Percentiles rank a stretch among this genome's conserved stretches.
phyloP scores from a whole-genome alignment of 2,329 filamentous ascomycete species.

The Trichophyton equinum region DNA sequence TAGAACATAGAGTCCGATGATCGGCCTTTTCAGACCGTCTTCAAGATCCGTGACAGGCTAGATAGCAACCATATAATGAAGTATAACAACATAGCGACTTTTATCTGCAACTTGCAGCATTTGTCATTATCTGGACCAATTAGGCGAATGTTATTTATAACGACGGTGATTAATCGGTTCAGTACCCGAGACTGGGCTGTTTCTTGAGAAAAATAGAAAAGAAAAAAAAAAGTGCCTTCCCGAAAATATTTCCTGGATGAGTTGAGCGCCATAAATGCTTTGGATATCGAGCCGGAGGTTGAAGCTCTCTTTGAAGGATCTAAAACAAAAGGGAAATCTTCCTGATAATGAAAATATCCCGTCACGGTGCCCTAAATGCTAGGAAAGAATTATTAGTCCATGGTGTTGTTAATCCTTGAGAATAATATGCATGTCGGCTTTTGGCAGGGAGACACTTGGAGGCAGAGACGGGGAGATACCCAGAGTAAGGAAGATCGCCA shows the following conservation, averaged over 20 bases:
- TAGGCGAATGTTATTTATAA: too few relatives aligned
- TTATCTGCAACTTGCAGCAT: too few relatives aligned
- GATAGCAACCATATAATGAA: too few relatives aligned
- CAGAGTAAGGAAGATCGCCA: neutral
- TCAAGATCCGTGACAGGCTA: too few relatives aligned
- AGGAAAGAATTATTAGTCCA: neutral
- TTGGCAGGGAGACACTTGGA: neutral
- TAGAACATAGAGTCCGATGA: too few relatives aligned
- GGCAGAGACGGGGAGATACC: neutral
- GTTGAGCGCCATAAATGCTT: neutral
- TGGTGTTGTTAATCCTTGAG: neutral
- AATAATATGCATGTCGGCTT: neutral
- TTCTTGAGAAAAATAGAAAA: neutral
- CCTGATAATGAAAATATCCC: neutral
- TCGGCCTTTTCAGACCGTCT: too few relatives aligned
- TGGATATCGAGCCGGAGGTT: neutral
- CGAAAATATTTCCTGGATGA: neutral
- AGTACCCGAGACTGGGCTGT: neutral
- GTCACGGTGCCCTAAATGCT: neutral
- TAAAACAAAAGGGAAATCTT: neutral
- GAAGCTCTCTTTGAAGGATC: neutral
- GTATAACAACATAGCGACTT: too few relatives aligned
- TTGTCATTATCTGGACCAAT: too few relatives aligned
- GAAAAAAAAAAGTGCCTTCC: neutral
- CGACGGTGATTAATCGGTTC: neutral